Base-by-base conservation (phyloP, 257 asterid species). In the Coffea eugenioides region DNA sequence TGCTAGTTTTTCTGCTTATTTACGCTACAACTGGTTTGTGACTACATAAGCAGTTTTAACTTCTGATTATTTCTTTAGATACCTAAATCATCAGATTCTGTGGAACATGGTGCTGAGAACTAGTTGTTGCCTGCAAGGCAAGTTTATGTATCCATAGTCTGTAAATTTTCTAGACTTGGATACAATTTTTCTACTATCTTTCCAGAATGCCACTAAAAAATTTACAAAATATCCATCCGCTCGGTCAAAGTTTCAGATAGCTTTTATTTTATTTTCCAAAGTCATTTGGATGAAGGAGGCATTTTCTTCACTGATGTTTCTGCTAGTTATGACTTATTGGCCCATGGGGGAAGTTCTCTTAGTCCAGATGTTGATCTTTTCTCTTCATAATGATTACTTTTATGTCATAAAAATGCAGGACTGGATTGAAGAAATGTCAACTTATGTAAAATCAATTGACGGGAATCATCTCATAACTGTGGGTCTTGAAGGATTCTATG, bases 401-500 rank as follows among this genome's bases (percentile, higher is more conserved):
- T 45, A 43, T 86, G 51, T 75, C 39, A 8, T 77, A 36, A 71
- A 82, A 82, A 81, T 92, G 84, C 93, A 96, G 99, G 99, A 92
- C 75, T 96, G 99, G 99, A 90, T 96, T 62, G 97, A 90, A 90
- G 98, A 96, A 83, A 96, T 96, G 99, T 94, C 99, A 20, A 78
- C 89, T 49, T 96, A 88, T 71, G 87, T 92, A 66, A 96, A 96
- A 84, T 90, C 94, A 77, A 90, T 96, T 27, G 99, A 96, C 88
- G 83, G 84, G 78, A 94, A 90, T 75, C 99, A 96, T 88, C 89
- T 96, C 77, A 75, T 96, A 43, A 96, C 99, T 0, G 95, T 94
- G 43, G 99, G 99, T 49, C 97, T 94, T 51, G 99, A 96, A 91
- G 99, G 99, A 85, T 96, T 96, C 82, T 94, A 94, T 69, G 99